Conservation (phyloP, 495 filamentous ascomycete genomes). For the Haplographium delicatum region DNA sequence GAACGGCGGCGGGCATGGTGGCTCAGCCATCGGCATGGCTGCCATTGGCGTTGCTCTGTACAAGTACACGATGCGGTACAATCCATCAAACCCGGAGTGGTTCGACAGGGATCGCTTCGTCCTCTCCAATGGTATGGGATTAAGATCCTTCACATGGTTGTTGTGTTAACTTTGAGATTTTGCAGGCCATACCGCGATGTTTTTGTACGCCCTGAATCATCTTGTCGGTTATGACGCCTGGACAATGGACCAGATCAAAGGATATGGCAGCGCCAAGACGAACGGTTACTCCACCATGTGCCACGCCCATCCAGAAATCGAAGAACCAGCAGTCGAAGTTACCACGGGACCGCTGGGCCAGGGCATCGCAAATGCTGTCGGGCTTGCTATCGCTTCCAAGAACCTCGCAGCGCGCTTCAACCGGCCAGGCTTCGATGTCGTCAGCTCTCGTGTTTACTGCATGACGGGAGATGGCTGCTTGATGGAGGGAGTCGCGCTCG, state of each 20-base stretch:
- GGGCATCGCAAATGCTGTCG: slow-evolving; percentile 55
- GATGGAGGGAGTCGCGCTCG: slow-evolving; percentile 54
- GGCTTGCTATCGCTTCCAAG: slow-evolving; percentile 54
- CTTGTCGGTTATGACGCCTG: slow-evolving; percentile 53
- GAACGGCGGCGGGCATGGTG: neutral
- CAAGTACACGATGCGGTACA: slow-evolving; percentile 49
- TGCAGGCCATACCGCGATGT: slow-evolving; percentile 51
- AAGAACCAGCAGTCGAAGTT: slow-evolving; percentile 55
- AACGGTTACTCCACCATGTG: slow-evolving; percentile 36
- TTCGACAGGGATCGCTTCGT: slow-evolving; percentile 23
- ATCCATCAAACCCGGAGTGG: slow-evolving; percentile 36
- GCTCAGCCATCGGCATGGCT: slow-evolving; percentile 49
- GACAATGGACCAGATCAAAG: slow-evolving; percentile 55
- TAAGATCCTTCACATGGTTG: neutral
- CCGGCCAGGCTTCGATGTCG: slow-evolving; percentile 40
- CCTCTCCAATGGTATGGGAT: slow-evolving; percentile 23
- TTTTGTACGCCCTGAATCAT: slow-evolving; percentile 55
- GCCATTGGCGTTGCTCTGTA: slow-evolving; percentile 51
- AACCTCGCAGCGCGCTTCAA: slow-evolving; percentile 52
- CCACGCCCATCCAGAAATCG: slow-evolving; percentile 58
- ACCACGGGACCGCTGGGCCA: slow-evolving; percentile 59
- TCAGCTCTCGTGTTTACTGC: slow-evolving; percentile 47
- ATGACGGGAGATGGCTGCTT: slow-evolving; percentile 56
- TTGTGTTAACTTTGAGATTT: neutral
- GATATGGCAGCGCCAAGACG: slow-evolving; percentile 48